Evolutionary conservation across 305 asterid species (phyloP), one percentile per base, ranked within the genome.

Genomic region (Solanum hybrid): DNA sequence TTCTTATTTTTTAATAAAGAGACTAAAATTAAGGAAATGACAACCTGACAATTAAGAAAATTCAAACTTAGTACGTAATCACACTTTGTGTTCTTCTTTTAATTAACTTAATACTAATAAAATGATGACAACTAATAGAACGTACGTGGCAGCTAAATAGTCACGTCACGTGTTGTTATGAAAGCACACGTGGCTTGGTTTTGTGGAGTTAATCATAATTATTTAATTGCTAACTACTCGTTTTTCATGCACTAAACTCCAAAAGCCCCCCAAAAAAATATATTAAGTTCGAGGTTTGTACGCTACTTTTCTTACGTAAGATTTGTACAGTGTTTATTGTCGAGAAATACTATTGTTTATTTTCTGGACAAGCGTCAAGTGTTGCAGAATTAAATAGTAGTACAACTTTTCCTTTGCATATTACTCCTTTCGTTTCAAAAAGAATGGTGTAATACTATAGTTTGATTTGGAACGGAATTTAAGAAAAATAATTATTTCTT

Each of bases 201-300:
- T 89, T 20, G 6, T 69, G 29, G 35, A 20, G 10, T 91, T 91
- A 91, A 90, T 88, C 42, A 42, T 26, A 42, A 14, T 89, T 87
- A 83, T 83, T 86, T 87, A 69, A 82, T 75, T 42, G 39, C 89
- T 87, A 92, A 89, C 78, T 78, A 88, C 92, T 87, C 85, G 7
- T 76, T 79, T 90, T 77, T 90, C 92, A 90, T 91, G 92, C 92
- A 89, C 87, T 92, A 90, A 91, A 87, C 91, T 82, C 91, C 94
- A 91, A 82, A 61, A 20, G 2, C 11, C 10, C 4, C 24, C n/a
- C 9, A 1, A 61, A 57, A 20, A 7, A 20, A 3, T 3, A 61
- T 7, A 61, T 61, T 61, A 20, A 61, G 37, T 8, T 40, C 16
- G 73, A 82, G 71, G 39, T 42, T 82, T 28, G 39, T 42, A 16